phyloP scores from a whole-genome alignment of 768 basidiomycete genomes.

The Gymnopilus junonius region DNA sequence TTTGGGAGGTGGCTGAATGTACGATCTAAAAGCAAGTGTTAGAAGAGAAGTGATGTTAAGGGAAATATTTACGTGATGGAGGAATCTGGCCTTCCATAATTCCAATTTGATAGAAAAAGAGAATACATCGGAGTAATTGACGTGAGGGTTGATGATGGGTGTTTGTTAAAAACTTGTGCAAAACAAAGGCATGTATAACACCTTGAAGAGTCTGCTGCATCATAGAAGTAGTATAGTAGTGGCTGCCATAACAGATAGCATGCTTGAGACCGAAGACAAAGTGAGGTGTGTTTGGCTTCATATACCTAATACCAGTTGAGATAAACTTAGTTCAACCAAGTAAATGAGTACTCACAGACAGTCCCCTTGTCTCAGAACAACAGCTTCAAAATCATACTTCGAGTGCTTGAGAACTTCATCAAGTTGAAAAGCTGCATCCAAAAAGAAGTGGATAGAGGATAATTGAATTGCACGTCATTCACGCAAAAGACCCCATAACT shows the following conservation, averaged over 20 bases:
- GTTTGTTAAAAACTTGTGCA: not conserved
- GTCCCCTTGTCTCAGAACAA: not conserved
- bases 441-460: not conserved
- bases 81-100: not conserved
- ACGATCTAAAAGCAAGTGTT: not conserved
- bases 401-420: too few relatives aligned
- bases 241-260: not conserved
- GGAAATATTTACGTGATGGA: not conserved
- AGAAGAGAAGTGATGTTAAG: too few relatives aligned
- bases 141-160: not conserved
- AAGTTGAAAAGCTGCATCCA: not conserved
- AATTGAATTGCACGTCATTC: not conserved
- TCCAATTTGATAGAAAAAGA: not conserved
- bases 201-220: slow-evolving; percentile 5
- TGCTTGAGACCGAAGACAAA: not conserved
- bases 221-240: not conserved
- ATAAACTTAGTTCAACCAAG: not conserved
- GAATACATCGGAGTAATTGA: not conserved
- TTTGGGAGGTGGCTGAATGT: not conserved
- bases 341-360: not conserved
- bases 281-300: not conserved
- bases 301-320: not conserved
- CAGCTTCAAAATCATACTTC: not conserved
- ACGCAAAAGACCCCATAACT: not conserved
- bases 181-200: not conserved